Evolutionary conservation across 2,329 filamentous ascomycete species (phyloP).

Genomic region (Arthrinium phaeospermum): DNA sequence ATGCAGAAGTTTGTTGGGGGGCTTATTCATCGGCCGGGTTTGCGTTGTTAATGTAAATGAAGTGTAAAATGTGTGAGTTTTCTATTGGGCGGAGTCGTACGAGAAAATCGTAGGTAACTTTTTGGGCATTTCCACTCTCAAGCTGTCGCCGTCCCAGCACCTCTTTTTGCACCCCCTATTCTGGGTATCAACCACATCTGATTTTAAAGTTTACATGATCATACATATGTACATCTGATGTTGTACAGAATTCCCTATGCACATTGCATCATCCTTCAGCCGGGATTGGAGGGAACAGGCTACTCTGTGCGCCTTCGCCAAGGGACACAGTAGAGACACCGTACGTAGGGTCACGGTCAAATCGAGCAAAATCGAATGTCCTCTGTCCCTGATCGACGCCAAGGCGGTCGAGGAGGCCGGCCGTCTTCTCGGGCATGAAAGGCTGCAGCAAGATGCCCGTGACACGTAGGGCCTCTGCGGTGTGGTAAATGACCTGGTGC

Average conservation of each 20-base stretch:
- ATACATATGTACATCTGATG: slow-evolving; percentile 19
- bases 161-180: background rate
- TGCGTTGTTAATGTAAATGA: background rate
- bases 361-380: slow-evolving; percentile 64
- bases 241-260: slow-evolving; percentile 5
- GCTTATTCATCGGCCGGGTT: background rate
- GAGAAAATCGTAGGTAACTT: background rate
- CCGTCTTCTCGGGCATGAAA: slow-evolving; percentile 83
- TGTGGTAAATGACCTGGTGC: slow-evolving; percentile 69
- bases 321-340: slow-evolving; percentile 39
- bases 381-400: slow-evolving; percentile 70
- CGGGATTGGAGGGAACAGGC: slow-evolving; percentile 59
- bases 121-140: background rate
- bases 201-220: background rate
- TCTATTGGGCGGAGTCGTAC: slow-evolving; percentile 34
- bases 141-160: background rate
- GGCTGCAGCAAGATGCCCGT: slow-evolving; percentile 86
- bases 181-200: slow-evolving; percentile 5
- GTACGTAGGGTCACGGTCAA: slow-evolving; percentile 73
- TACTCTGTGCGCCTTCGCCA: slow-evolving; percentile 24
- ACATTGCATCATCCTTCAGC: slow-evolving; percentile 43
- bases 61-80: slow-evolving; percentile 14
- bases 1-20: background rate
- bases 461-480: slow-evolving; percentile 79
- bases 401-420: slow-evolving; percentile 75